Base-by-base conservation (phyloP, 2,329 filamentous ascomycete species). In the Elsinoe ampelina region DNA sequence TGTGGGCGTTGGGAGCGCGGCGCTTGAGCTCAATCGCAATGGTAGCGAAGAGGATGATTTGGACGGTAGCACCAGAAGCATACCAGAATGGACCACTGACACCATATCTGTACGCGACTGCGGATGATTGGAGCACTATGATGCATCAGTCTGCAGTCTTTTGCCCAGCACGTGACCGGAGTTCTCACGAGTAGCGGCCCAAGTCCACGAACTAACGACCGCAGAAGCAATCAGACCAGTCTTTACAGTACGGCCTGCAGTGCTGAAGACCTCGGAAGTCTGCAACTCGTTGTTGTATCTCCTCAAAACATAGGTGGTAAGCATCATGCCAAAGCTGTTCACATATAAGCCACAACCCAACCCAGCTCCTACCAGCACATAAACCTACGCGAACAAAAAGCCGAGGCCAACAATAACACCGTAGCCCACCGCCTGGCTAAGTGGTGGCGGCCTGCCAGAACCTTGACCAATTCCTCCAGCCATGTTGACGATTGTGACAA, bases 191-290 rank as follows among this genome's bases (percentile, higher is more conserved):
- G 88, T 93, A 19, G 88, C 89, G 0, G 89, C 89, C 89, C 89
- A 95, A 0, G 90, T 95, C 90, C 91, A 95, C 4, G 86, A 90
- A 13, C 86, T 91, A 2, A 95, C 89, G n/a, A 95, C 90, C 13
- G 89, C 90, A 4, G 88, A 87, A 10, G 88, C 87, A 0, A 95
- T 89, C 12, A 95, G 77, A 42, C 90, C 91, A 7, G 88, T 90
- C 68, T 95, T 95, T 62, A 95, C 88, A 1, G 87, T 90, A 60
- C 91, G 79, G 15, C 89, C 89, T 51, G 90, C 90, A 0, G 90
- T 95, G 61, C 81, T 90, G 77, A 95, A 95, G 82, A 90, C 93
- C 73, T 95, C 90, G 0, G 87, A 91, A 0, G 91, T 95, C 70
- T 95, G 89, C 2, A 91, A 75, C 69, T 93, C 89, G 75, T 84